These are phyloP conservation scores for Huntiella abstrusa DNA, from an alignment of 2,329 filamentous ascomycete genomes.

Conservation along the genomic window DNA sequence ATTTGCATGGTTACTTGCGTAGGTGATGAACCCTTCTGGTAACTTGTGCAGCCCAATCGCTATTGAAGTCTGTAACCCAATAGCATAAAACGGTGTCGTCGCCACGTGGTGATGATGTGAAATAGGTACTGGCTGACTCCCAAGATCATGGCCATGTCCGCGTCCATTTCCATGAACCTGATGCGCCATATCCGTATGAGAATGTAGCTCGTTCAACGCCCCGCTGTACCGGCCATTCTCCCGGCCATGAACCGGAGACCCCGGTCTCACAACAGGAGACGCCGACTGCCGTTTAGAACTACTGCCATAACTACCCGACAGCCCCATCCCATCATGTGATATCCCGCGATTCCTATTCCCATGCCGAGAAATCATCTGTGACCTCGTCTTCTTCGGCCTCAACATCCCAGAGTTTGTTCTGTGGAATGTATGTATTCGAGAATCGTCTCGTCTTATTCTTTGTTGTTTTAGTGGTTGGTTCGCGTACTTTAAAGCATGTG, in stretches of 20 bases:
- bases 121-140: constrained; percentile 22
- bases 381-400: neutral
- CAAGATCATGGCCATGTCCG: constrained; percentile 15
- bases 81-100: constrained; percentile 78
- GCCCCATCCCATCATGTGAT: neutral
- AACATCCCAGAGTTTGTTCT: neutral
- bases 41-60: constrained; percentile 95
- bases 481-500: constrained; percentile 40
- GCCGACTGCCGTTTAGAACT: neutral
- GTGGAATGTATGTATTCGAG: neutral
- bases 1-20: constrained; percentile 92
- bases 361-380: neutral
- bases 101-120: constrained; percentile 85
- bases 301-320: neutral
- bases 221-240: neutral
- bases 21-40: constrained; percentile 74
- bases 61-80: constrained; percentile 88
- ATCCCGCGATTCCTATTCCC: neutral
- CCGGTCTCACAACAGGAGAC: neutral
- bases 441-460: neutral
- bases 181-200: neutral
- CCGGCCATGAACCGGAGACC: neutral
- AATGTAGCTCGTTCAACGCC: neutral
- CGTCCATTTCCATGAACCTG: constrained; percentile 5
- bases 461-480: neutral